Evolutionary conservation across 1,284 basidiomycete genomes (phyloP).

Genomic region (Sphaerobolus stellatus): DNA sequence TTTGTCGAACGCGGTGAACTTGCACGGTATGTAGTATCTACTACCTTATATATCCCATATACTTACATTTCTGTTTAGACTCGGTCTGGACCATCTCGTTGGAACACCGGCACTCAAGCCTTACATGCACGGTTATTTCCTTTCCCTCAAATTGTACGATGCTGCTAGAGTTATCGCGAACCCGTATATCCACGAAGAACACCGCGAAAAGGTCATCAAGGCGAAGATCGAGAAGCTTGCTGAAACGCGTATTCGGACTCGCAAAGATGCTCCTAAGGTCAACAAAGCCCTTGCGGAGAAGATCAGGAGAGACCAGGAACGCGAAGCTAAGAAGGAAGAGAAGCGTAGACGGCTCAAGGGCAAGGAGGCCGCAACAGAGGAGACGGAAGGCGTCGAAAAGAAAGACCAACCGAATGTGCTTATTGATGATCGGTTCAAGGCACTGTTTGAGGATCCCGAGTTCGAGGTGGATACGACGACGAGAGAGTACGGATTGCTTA

Average conservation of each 20-base stretch:
- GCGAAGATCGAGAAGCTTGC: slow-evolving; percentile 93
- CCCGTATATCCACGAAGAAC: slow-evolving; percentile 93
- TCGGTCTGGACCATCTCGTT: slow-evolving; percentile 91
- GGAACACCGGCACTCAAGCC: slow-evolving; percentile 95
- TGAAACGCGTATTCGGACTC: slow-evolving; percentile 86
- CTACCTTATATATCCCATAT: slow-evolving; percentile 8
- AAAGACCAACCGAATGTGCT: slow-evolving; percentile 58
- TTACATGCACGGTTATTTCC: slow-evolving; percentile 99
- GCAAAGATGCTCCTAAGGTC: slow-evolving; percentile 79
- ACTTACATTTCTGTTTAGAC: slow-evolving; percentile 41
- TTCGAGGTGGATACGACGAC: slow-evolving; percentile 89
- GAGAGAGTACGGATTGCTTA: slow-evolving; percentile 87
- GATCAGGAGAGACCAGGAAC: slow-evolving; percentile 74
- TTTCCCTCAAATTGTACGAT: slow-evolving; percentile 94
- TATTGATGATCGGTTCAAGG: slow-evolving; percentile 86
- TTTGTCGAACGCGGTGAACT: slow-evolving; percentile 92
- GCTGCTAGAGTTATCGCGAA: slow-evolving; percentile 94
- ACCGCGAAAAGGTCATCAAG: slow-evolving; percentile 84
- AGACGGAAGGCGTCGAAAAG: slow-evolving; percentile 37
- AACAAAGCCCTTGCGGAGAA: slow-evolving; percentile 93
- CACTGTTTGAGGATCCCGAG: slow-evolving; percentile 91
- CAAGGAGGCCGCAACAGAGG: slow-evolving; percentile 32
- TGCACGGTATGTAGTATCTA: slow-evolving; percentile 58
- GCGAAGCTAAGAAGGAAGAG: slow-evolving; percentile 60
- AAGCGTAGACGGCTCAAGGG: slow-evolving; percentile 53